Percentiles rank a stretch among this genome's conserved stretches.
Conservation (phyloP, 208 protist species). For the Borovskyia barvae region DNA sequence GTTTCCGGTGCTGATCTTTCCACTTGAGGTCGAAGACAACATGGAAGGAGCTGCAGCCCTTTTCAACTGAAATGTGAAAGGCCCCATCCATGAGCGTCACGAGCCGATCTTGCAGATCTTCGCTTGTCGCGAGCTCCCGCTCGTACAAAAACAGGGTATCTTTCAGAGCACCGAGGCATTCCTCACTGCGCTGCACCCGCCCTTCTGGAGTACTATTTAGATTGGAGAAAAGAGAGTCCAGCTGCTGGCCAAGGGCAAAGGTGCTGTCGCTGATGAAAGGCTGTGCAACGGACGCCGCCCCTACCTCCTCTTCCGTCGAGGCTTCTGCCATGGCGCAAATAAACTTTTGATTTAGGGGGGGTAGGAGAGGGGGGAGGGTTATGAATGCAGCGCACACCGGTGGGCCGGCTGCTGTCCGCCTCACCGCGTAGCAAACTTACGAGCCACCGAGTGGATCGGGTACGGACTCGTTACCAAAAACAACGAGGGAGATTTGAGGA, state of each 20-base stretch:
- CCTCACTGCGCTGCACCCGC: slow-evolving; percentile 53
- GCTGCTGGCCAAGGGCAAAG: slow-evolving; percentile 62
- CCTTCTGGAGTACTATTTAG: slow-evolving; percentile 56
- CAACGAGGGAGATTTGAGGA: no score
- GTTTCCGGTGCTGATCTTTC: slow-evolving; percentile 80
- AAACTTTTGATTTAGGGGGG: no score
- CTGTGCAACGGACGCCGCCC: slow-evolving; percentile 5
- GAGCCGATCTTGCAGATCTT: slow-evolving; percentile 55
- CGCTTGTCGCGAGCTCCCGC: slow-evolving; percentile 48
- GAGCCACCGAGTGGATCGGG: no score
- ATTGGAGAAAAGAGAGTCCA: slow-evolving; percentile 74
- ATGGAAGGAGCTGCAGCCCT: slow-evolving; percentile 65
- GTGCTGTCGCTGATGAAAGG: slow-evolving; percentile 44
- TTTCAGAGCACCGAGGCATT: slow-evolving; percentile 69
- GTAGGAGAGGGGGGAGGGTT: no score
- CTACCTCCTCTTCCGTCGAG: slow-evolving; percentile 6
- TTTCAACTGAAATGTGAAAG: slow-evolving; percentile 58
- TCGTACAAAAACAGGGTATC: slow-evolving; percentile 76
- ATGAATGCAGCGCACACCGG: no score
- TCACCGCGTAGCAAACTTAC: no score
- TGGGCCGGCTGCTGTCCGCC: no score
- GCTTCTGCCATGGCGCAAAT: slow-evolving; percentile 27
- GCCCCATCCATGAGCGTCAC: slow-evolving; percentile 59
- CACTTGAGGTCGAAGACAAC: slow-evolving; percentile 80
- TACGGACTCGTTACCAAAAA: no score